A percentile compares a stretch with the other conserved stretches of the same genome.
phyloP scores from a whole-genome alignment of 176 grass and related monocot species.

The Hordeum vulgare region DNA sequence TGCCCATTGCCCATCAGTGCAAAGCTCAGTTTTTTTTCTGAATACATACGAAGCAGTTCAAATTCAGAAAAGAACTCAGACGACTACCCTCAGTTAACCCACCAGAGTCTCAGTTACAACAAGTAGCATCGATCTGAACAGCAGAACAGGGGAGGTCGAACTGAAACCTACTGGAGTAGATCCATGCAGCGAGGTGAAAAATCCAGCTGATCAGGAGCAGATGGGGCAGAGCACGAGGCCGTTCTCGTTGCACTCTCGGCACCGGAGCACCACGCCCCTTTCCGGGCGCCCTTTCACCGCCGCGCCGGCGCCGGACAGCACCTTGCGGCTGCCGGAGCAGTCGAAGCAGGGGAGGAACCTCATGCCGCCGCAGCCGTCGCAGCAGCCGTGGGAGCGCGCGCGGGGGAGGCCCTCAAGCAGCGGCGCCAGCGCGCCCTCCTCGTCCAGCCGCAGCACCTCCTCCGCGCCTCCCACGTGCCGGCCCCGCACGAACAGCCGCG shows the following conservation, averaged over 20 bases:
- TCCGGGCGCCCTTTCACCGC: not conserved
- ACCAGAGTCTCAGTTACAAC: not conserved
- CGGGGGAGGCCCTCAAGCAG: not conserved
- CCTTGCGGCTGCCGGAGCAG: not conserved
- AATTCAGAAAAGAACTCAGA: not conserved
- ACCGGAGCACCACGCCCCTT: not conserved
- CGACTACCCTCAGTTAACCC: not conserved
- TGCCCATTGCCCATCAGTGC: no score
- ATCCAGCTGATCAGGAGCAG: not conserved
- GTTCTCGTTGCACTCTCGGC: not conserved
- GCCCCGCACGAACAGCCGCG: constrained; percentile 33
- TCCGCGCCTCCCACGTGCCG: constrained; percentile 9
- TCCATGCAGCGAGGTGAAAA: not conserved
- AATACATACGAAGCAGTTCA: not conserved
- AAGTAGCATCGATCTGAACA: not conserved
- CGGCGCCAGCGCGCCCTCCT: not conserved
- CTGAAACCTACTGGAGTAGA: not conserved
- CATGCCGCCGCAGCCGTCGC: not conserved
- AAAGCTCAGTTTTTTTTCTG: no score
- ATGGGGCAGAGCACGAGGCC: not conserved
- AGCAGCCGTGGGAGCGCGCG: not conserved
- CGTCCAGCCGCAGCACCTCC: constrained; percentile 34
- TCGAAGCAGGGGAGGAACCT: not conserved
- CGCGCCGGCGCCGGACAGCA: not conserved
- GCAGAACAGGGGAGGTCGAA: not conserved